These are phyloP conservation scores for Penicillium sp. DNA, from an alignment of 2,329 filamentous ascomycete species.

Conservation along the genomic window DNA sequence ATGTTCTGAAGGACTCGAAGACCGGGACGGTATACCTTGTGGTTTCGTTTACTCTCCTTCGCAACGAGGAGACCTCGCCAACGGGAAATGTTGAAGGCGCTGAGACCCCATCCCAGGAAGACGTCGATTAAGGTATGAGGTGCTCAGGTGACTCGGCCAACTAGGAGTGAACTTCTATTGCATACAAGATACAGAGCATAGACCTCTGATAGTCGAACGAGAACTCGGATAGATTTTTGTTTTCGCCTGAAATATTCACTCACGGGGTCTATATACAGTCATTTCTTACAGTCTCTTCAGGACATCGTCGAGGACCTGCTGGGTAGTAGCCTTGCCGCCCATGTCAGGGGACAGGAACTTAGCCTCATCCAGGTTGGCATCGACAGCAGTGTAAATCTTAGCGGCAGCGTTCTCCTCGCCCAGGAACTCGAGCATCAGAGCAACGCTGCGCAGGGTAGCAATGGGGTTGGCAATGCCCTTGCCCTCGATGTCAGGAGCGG, in stretches of 20 bases:
- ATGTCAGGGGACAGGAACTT: constrained; percentile 83
- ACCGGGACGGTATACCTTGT: constrained; percentile 77
- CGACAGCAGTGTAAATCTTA: constrained; percentile 86
- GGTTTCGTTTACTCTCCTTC: constrained; percentile 72
- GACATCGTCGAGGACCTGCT: constrained; percentile 84
- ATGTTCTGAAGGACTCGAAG: constrained; percentile 78
- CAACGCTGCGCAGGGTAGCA: constrained; percentile 85
- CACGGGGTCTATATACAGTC: constrained; percentile 16
- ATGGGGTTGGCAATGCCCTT: constrained; percentile 93
- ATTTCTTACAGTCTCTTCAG: constrained; percentile 69
- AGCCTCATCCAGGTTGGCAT: constrained; percentile 82
- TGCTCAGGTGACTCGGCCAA: background rate
- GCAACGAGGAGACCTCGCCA: background rate
- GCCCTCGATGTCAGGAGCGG: constrained; percentile 92
- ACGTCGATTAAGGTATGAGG: background rate
- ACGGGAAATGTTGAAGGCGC: background rate
- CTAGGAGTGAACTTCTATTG: background rate
- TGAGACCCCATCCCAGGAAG: background rate
- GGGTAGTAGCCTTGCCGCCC: constrained; percentile 80
- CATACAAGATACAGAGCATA: background rate
- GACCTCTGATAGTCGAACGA: background rate
- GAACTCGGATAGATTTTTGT: background rate
- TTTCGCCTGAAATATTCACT: background rate
- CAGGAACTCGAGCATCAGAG: constrained; percentile 94
- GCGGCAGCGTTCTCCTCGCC: constrained; percentile 83